Evolutionary conservation across 2,329 filamentous ascomycete genomes (phyloP).

Genomic region (Bipolaris oryzae): DNA sequence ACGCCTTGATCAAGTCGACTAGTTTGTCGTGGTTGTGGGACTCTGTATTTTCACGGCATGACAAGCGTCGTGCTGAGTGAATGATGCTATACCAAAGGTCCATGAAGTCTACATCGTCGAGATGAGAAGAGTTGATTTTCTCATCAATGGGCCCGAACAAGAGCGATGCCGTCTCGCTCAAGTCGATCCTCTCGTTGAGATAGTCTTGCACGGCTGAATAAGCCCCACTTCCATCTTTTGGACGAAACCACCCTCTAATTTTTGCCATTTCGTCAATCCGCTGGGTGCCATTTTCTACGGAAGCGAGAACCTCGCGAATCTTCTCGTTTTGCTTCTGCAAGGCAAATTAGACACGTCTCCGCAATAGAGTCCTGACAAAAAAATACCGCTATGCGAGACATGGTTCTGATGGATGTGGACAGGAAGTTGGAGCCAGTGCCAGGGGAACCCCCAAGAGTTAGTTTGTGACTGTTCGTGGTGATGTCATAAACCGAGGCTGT

Average conservation of each 20-base stretch:
- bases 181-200: constrained; percentile 20
- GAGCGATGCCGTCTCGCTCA: constrained; percentile 22
- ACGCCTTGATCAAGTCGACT: constrained; percentile 26
- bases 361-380: neutral
- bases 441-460: constrained; percentile 1
- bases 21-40: constrained; percentile 24
- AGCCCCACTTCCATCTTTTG: constrained; percentile 27
- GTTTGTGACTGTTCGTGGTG: constrained; percentile 4
- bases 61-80: constrained; percentile 35
- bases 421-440: neutral
- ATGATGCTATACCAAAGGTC: constrained; percentile 43
- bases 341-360: constrained; percentile 1
- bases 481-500: constrained; percentile 10
- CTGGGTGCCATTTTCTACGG: constrained; percentile 16
- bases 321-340: constrained; percentile 25
- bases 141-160: constrained; percentile 36
- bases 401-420: constrained; percentile 5
- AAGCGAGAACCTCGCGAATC: constrained; percentile 27
- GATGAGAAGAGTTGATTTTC: constrained; percentile 22
- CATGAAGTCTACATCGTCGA: constrained; percentile 28
- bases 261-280: constrained; percentile 41
- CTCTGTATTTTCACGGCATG: constrained; percentile 15
- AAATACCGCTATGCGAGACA: constrained; percentile 17
- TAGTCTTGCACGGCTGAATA: constrained; percentile 37
- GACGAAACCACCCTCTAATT: constrained; percentile 39